Percentiles rank a stretch among this genome's conserved stretches.
phyloP scores from a whole-genome alignment of 495 filamentous ascomycete genomes.

The Podospora tetraspora region DNA sequence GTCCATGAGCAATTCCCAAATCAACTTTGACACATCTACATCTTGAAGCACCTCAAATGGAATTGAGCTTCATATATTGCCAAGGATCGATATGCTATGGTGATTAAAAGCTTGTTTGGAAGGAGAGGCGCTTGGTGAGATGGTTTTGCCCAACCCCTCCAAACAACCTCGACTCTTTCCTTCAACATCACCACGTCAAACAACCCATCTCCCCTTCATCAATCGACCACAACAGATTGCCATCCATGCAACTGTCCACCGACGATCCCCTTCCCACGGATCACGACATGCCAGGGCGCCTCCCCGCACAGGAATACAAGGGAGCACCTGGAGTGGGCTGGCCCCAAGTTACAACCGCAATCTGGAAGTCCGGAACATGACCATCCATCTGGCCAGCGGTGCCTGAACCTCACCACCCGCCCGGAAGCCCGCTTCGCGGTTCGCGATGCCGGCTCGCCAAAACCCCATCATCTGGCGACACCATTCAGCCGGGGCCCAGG shows the following conservation, averaged over 20 bases:
- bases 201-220: neutral
- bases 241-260: neutral
- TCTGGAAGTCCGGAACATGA: conserved; percentile 20
- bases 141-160: neutral
- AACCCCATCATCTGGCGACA: conserved; percentile 2
- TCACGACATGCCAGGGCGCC: neutral
- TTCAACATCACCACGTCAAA: neutral
- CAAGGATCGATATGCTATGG: neutral
- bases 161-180: neutral
- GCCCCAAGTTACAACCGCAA: conserved; percentile 16
- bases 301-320: neutral
- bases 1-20: neutral
- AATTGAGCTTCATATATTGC: neutral
- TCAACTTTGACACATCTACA: neutral
- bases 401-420: conserved; percentile 5
- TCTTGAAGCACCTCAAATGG: neutral
- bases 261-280: neutral
- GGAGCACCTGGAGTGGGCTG: neutral
- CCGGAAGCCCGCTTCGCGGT: conserved; percentile 7
- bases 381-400: conserved; percentile 14
- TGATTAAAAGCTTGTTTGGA: neutral
- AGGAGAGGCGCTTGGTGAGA: neutral
- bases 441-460: conserved; percentile 19
- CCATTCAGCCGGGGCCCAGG: conserved; percentile 16
- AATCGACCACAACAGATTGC: neutral